Evolutionary conservation across 305 asterid species (phyloP), one percentile per base, ranked within the genome.

Genomic region (Fraxinus paxiana): DNA sequence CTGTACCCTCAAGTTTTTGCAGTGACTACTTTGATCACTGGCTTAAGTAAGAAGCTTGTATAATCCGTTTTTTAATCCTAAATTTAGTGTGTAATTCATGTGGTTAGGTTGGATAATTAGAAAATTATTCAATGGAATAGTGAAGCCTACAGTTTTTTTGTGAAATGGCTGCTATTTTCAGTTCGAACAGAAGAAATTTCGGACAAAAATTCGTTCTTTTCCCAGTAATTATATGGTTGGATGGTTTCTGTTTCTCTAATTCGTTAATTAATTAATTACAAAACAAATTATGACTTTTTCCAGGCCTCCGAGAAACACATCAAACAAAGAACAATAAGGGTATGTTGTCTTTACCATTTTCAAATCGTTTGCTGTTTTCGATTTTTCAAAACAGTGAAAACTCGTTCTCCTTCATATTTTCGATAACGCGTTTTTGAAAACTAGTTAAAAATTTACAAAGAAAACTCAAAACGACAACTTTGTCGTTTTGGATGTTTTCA

Each of bases 1-100:
- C 90, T 18, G 92, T 94, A 7, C 93, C 97, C 4, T 93, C 98
- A 0, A 93, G 89, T 89, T 95, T 95, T 79, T 93, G 97, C 87
- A 82, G 93, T 37, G 95, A 91, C 17, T 83, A 84, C 43, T 94
- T 88, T 77, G 85, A 90, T 59, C 86, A 88, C 33, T 84, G 61
- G 38, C 84, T 85, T 43, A 71, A 85, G 34, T 82, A 15, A 70
- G 24, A 31, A 70, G 0, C 85, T 88, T 54, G 76, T 79, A 7
- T 12, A 35, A 38, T 6, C 28, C 18, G 48, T 26, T 6, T 34
- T 69, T 18, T 41, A 24, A 63, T 76, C 72, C 38, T 2, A 24
- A 35, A 8, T 79, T 20, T 75, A 31, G 33, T 26, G 7, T 30
- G 54, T 51, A n/a, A 31, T 13, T 46, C 10, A 26, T 34, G 10